Evolutionary conservation across 1,284 basidiomycete genomes (phyloP).

Genomic region (Leccinum subrobustum): DNA sequence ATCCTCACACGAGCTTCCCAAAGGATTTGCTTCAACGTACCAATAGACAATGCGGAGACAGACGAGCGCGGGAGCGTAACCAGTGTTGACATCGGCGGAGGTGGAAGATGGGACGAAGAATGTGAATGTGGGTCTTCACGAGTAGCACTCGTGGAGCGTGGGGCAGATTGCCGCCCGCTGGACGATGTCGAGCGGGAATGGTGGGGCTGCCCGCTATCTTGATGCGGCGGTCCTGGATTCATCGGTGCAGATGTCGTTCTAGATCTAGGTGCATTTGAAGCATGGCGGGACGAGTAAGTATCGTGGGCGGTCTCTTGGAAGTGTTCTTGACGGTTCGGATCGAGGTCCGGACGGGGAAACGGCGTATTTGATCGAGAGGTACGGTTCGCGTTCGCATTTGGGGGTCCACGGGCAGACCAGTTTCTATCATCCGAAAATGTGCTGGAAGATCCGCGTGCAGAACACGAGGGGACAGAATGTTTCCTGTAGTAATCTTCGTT

Average conservation of each 20-base stretch:
- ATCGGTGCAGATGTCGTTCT: constrained; percentile 28
- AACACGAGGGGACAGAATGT: constrained; percentile 58
- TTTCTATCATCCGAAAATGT: constrained; percentile 25
- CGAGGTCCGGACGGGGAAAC: constrained; percentile 42
- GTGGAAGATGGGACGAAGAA: constrained; percentile 35
- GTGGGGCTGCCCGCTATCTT: constrained; percentile 10
- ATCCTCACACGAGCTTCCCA: constrained; percentile 70
- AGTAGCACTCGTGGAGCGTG: constrained; percentile 21
- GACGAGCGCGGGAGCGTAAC: constrained; percentile 57
- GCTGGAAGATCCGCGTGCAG: constrained; percentile 32
- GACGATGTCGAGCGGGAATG: constrained; percentile 27
- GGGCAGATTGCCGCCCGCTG: constrained; percentile 19
- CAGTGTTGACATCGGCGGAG: constrained; percentile 66
- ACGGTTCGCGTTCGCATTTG: constrained; percentile 12
- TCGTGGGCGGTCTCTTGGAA: constrained; percentile 24
- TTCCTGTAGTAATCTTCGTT: constrained; percentile 57
- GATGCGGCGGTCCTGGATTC: constrained; percentile 14
- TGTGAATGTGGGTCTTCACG: constrained; percentile 12
- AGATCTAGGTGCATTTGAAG: constrained; percentile 12
- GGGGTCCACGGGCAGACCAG: constrained; percentile 12
- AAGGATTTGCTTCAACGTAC: constrained; percentile 71
- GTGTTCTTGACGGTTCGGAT: constrained; percentile 27
- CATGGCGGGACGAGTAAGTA: constrained; percentile 18
- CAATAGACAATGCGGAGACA: constrained; percentile 60
- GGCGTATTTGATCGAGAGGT: constrained; percentile 13